Base-by-base conservation (phyloP, 129 eudicot species). In the Saposhnikovia divaricata region DNA sequence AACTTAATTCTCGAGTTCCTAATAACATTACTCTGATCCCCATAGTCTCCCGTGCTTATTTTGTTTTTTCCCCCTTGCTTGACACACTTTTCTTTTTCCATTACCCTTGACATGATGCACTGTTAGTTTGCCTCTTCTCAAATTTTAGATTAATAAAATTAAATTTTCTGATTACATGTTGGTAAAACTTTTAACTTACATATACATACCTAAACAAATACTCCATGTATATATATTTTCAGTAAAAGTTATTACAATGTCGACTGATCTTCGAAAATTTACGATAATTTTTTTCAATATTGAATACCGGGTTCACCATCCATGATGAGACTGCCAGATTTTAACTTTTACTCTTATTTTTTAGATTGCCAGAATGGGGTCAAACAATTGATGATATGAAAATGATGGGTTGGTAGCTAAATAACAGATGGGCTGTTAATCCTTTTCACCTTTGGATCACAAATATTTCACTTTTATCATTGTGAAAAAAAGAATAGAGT, bases 1-100 rank as follows among this genome's bases (percentile, higher is more conserved):
- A 57, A 57, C 66, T 57, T 57, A 57, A 57, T 57, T 57, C 65
- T 55, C 66, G 66, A 57, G 66, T 57, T 57, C 66, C 66, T 57
- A 57, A 57, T 57, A 23, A 57, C 31, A 57, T 23, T 23, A 57
- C 66, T 57, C 66, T 23, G 13, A 57, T 57, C 65, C 65, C 1
- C 65, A 21, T 55, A 55, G 65, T 55, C 66, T 57, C 66, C 25
- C 66, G 31, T 57, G 66, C 66, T 21, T 19, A 21, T 55, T 55
- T 55, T 55, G 65, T 7, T 21, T 55, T 55, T 3, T 55, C 27
- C 9, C 63, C n/a, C 37, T 1, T 34, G 37, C 2, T 34, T 46
- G 50, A 46, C 50, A 13, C 59, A 51, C 59, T 16, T 16, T 51
- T 51, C n/a, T 51, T 18, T 0, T 48, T 48, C 55, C 12, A 48